Evolutionary conservation across 208 protist species (phyloP).

Genomic region (Trypanosoma theileri): DNA sequence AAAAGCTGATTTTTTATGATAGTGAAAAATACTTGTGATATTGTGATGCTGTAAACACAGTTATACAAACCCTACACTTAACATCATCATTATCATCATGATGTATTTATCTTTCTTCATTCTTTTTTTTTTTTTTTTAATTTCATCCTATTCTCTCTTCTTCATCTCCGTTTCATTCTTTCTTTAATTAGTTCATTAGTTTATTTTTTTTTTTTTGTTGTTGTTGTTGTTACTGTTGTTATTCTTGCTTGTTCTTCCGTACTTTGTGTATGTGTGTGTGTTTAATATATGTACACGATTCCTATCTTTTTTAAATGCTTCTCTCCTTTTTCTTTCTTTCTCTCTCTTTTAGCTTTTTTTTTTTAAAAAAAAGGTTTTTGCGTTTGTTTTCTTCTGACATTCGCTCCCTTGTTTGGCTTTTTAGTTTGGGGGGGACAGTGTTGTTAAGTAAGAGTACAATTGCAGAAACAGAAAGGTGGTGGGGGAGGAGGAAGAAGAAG

Average conservation of each 20-base stretch:
- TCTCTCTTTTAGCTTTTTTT: conserved; percentile 15
- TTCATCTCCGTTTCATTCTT: not conserved
- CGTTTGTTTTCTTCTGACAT: conserved; percentile 13
- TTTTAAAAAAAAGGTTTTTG: conserved; percentile 1
- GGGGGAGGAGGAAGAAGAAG: no score
- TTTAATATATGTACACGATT: not conserved
- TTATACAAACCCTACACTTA: not conserved
- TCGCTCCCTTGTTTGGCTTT: not conserved
- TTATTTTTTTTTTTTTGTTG: not conserved
- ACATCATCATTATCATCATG: not conserved
- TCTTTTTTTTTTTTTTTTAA: not conserved
- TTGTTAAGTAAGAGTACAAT: not conserved
- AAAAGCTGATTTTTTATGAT: not conserved
- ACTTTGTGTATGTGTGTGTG: not conserved
- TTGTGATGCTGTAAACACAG: not conserved
- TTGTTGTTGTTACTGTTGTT: no score
- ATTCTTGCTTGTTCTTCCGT: not conserved
- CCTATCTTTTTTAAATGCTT: not conserved
- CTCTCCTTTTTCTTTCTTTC: conserved; percentile 7
- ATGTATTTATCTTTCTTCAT: not conserved
- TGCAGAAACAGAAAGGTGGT: not conserved
- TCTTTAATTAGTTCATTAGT: not conserved
- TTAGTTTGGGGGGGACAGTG: not conserved
- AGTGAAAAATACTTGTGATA: not conserved
- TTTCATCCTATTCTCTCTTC: not conserved